phyloP scores from a whole-genome alignment of 176 grass and related monocot species.

The Carex myosuroides region DNA sequence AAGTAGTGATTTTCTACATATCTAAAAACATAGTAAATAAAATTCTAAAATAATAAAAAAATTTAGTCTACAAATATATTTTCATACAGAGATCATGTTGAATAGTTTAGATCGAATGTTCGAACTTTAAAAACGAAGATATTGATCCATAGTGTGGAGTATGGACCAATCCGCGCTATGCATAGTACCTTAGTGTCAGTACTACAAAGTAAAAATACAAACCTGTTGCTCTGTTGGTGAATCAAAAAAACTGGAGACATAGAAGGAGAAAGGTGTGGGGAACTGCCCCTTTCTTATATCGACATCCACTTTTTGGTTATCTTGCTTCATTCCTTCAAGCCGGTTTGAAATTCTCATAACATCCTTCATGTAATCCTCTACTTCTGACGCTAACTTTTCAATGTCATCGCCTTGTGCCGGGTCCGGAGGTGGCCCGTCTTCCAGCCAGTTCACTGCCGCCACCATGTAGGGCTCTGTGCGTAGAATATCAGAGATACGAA shows the following conservation, averaged over 20 bases:
- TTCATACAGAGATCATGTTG: no score
- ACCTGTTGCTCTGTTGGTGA: conserved; percentile 86
- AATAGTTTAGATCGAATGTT: no score
- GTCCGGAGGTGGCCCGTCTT: conserved; percentile 76
- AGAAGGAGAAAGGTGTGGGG: conserved; percentile 98
- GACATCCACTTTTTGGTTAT: conserved; percentile 68
- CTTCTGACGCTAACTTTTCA: conserved; percentile 74
- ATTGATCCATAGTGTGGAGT: no score
- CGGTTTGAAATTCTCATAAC: conserved; percentile 93
- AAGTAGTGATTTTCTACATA: no score
- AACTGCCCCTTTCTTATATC: conserved; percentile 77
- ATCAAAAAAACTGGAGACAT: conserved; percentile 83
- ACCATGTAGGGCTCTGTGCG: conserved; percentile 84
- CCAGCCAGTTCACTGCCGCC: conserved; percentile 80
- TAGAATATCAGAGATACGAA: conserved; percentile 57
- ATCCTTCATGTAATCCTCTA: conserved; percentile 82
- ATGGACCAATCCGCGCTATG: no score
- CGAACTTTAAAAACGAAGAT: no score
- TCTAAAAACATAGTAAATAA: no score
- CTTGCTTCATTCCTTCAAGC: conserved; percentile 82
- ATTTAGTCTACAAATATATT: no score
- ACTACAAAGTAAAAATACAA: not conserved
- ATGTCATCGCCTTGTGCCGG: conserved; percentile 47
- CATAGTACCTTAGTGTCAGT: no score
- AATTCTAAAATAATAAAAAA: no score